Evolutionary conservation across 2,329 filamentous ascomycete genomes (phyloP), one percentile per base, ranked within the genome.

Genomic region (Hymenoscyphus fructigenus): DNA sequence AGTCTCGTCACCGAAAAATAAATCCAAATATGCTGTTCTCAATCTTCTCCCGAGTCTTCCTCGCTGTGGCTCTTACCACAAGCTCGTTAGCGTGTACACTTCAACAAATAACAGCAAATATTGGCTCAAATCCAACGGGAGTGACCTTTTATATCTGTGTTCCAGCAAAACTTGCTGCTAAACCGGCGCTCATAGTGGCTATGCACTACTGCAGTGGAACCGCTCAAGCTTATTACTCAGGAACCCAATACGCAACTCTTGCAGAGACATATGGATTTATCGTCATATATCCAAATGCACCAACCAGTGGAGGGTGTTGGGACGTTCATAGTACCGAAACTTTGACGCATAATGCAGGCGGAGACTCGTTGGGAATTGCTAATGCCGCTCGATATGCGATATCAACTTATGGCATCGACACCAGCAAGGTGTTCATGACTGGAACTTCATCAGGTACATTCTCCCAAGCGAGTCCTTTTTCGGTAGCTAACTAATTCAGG

Each of bases 331-430:
- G 80, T 34, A 76, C 76, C 34, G 75, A 77, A 44, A 78, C 83
- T 0, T 78, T 87, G 1, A 82, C 79, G 5, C 84, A 85, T 69
- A 78, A 83, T 61, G 84, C 84, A 15, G 84, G 84, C 32, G 83
- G 83, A 2, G 82, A 87, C 73, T 82, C 79, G 59, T 81, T 82
- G 44, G 78, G 79, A 0, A 83, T 88, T 65, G 82, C 80, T 32
- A 85, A 82, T 69, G 86, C 87, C 84, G 83, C 86, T 63, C 78
- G 74, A 41, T 85, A 84, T 70, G 78, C 82, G 3, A 73, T 86
- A 29, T 67, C 72, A 15, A 78, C 78, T 71, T 86, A 86, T 75
- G 76, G 76, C 2, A 83, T 78, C 29, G 82, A 87, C 68, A 69
- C 79, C 23, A 76, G 70, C 66, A 79, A 79, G 62, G 81, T 87